Evolutionary conservation across 1,284 basidiomycete genomes (phyloP).

Genomic region (Microbotryomycetes sp.): DNA sequence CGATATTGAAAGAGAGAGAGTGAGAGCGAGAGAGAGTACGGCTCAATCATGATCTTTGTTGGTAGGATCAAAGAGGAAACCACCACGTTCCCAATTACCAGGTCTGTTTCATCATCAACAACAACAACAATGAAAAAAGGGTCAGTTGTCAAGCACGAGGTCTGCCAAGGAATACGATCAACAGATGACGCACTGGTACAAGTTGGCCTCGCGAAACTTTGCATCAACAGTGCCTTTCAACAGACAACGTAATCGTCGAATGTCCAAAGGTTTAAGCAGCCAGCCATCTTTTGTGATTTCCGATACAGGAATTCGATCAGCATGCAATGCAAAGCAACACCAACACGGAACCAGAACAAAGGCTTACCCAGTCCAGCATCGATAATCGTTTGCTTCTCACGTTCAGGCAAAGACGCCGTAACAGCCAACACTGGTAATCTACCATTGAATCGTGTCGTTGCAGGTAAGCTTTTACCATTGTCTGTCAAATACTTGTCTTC

Average conservation of each 20-base stretch:
- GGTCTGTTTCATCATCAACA: background rate
- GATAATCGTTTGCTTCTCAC: constrained; percentile 23
- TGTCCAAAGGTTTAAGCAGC: constrained; percentile 37
- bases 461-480: background rate
- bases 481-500: constrained; percentile 15
- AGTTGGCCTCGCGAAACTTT: constrained; percentile 51
- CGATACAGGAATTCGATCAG: background rate
- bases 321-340: background rate
- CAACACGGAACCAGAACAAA: too few relatives aligned
- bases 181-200: constrained; percentile 46
- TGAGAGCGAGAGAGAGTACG: too few relatives aligned
- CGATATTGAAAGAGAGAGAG: too few relatives aligned
- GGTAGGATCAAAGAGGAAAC: too few relatives aligned
- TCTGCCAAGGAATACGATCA: too few relatives aligned
- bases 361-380: constrained; percentile 24
- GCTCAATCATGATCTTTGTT: too few relatives aligned
- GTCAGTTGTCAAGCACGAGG: too few relatives aligned
- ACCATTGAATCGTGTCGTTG: constrained; percentile 33
- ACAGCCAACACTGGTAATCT: constrained; percentile 45
- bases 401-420: constrained; percentile 36
- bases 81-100: background rate
- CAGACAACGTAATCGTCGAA: constrained; percentile 52
- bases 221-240: constrained; percentile 57
- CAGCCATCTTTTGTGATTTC: constrained; percentile 7
- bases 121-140: background rate